These are phyloP conservation scores for Phytophthora boehmeriae DNA, from an alignment of 352 stramenopile species.

Conservation along the genomic window DNA sequence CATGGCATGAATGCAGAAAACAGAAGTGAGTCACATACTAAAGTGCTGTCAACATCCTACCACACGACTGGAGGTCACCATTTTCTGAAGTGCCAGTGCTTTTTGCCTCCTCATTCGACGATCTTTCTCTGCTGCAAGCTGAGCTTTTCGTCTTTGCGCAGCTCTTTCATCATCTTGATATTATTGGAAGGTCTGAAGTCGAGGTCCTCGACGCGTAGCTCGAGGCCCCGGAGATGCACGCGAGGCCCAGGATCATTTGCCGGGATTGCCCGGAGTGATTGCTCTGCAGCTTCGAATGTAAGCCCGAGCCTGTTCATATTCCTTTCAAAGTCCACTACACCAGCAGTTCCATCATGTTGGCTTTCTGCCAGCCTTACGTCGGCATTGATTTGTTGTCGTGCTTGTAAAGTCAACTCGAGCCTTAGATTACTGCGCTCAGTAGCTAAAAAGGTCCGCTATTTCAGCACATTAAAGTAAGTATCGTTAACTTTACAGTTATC, in stretches of 20 bases:
- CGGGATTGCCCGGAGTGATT: slow-evolving; percentile 45
- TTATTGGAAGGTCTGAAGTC: slow-evolving; percentile 81
- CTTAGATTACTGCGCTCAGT: slow-evolving; percentile 58
- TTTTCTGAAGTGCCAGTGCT: slow-evolving; percentile 45
- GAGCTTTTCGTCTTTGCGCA: slow-evolving; percentile 68
- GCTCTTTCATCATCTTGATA: slow-evolving; percentile 86
- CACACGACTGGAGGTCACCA: slow-evolving; percentile 17
- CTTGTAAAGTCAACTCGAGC: slow-evolving; percentile 64
- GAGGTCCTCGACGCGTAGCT: slow-evolving; percentile 54
- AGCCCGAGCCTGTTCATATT: slow-evolving; percentile 71
- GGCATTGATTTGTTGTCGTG: slow-evolving; percentile 40
- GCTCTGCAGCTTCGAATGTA: slow-evolving; percentile 15
- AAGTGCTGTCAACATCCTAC: background rate
- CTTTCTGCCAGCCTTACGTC: slow-evolving; percentile 32
- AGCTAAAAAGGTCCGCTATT: slow-evolving; percentile 37
- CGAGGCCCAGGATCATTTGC: slow-evolving; percentile 42
- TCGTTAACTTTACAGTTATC: background rate
- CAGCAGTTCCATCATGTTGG: slow-evolving; percentile 45
- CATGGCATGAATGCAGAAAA: background rate
- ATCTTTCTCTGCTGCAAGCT: slow-evolving; percentile 74
- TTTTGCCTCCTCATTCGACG: slow-evolving; percentile 56
- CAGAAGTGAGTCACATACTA: background rate
- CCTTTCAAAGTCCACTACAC: slow-evolving; percentile 63
- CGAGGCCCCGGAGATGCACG: slow-evolving; percentile 47
- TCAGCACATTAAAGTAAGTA: background rate